Percentiles rank a stretch among this genome's conserved stretches.
These are phyloP conservation scores for Leptodontidium sp. DNA, from an alignment of 2,329 filamentous ascomycete species.

Conservation along the genomic window DNA sequence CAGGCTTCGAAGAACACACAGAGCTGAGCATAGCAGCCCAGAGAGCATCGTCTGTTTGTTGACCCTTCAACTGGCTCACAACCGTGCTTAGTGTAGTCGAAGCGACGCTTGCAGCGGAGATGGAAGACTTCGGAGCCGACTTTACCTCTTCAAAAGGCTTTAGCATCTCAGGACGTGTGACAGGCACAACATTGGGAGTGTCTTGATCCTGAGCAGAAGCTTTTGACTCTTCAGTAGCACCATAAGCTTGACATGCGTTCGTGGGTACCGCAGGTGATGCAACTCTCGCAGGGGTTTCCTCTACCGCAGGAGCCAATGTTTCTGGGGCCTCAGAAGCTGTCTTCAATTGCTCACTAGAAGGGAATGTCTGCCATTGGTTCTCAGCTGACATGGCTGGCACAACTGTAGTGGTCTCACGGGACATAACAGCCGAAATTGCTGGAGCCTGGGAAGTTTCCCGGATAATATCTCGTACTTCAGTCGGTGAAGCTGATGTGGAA, in stretches of 20 bases:
- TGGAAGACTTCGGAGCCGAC: not conserved
- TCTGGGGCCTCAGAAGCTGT: not conserved
- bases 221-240: not conserved
- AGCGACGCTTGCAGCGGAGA: not conserved
- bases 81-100: not conserved
- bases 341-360: not conserved
- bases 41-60: slow-evolving; percentile 2
- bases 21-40: slow-evolving; percentile 8
- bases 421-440: not conserved
- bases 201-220: not conserved
- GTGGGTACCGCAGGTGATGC: no score
- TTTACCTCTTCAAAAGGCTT: not conserved
- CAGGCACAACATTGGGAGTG: not conserved
- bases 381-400: not conserved
- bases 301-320: not conserved
- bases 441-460: not conserved
- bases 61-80: not conserved
- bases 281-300: not conserved
- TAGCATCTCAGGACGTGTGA: not conserved
- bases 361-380: not conserved
- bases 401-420: not conserved
- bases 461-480: not conserved
- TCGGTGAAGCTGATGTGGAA: not conserved
- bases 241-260: not conserved
- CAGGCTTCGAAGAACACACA: not conserved